Evolutionary conservation across 352 stramenopile genomes (phyloP), one percentile per base, ranked within the genome.

Genomic region (Pythium grandisporangium): DNA sequence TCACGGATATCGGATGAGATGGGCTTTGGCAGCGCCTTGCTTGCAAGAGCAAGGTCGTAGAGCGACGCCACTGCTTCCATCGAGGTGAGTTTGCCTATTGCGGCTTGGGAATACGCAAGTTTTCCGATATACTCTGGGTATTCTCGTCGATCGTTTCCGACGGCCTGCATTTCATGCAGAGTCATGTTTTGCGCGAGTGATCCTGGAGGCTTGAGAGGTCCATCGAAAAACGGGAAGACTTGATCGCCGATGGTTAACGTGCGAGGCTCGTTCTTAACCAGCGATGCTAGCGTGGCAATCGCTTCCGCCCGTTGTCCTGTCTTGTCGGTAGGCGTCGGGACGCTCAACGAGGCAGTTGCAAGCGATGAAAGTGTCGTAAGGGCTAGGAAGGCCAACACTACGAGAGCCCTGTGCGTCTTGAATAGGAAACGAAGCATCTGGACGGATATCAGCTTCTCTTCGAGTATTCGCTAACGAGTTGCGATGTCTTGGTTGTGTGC

Each of bases 221-320:
- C 44, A 19, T n/a, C 39, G 27, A 33, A 51, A 16, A 44, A 44
- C 17, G 44, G 44, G 11, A 45, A 22, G 10, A 17, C 20, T 12
- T 27, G 10, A 29, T 33, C 25, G 12, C 32, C 42, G 29, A 48
- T 23, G 6, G 7, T 24, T 14, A 39, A 25, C 7, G 21, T 33
- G 14, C 42, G 19, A 27, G 42, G 42, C 17, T 48, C 30, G 23
- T 48, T 48, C 21, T 48, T 41, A 32, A 48, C 41, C 10, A 30
- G 11, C 6, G 40, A 12, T 36, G 26, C 26, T 10, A 47, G n/a
- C 12, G 40, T 17, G 22, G 40, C 26, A 26, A 47, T 47, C 13
- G 24, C 38, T 7, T 32, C 14, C 16, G 38, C 38, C 14, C 38
- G 38, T 20, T 24, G 17, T 12, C 38, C 38, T 11, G 22, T 44